Percentiles rank a stretch among this genome's conserved stretches.
Evolutionary conservation across 192 early-diverging fungal species (phyloP).

Genomic region (Coemansia sp.): DNA sequence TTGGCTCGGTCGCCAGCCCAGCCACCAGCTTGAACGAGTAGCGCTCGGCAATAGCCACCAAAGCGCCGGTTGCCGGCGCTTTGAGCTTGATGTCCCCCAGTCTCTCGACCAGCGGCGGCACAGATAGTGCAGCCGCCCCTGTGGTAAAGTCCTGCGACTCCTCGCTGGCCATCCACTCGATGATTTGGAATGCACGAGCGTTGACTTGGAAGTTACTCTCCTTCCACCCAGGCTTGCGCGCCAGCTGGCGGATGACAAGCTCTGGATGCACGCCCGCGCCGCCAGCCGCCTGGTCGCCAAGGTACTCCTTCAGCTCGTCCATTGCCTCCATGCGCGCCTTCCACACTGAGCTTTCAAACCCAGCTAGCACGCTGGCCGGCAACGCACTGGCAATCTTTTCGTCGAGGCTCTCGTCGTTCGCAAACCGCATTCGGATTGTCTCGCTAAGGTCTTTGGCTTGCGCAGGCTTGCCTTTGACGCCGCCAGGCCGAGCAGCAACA

Average conservation of each 20-base stretch:
- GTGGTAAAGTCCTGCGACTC: constrained; percentile 63
- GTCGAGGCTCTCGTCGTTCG: constrained; percentile 65
- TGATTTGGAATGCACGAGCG: constrained; percentile 67
- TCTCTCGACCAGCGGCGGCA: constrained; percentile 81
- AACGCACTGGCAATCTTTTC: constrained; percentile 62
- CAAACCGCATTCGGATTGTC: constrained; percentile 65
- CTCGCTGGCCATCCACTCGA: constrained; percentile 65
- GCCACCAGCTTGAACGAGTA: constrained; percentile 80
- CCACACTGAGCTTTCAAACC: constrained; percentile 75
- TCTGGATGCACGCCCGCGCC: constrained; percentile 68
- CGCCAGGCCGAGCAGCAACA: constrained; percentile 30
- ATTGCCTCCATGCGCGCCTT: constrained; percentile 86
- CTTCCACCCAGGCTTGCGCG: constrained; percentile 91
- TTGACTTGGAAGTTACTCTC: constrained; percentile 97
- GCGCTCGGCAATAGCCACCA: constrained; percentile 74
- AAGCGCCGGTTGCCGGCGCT: constrained; percentile 73
- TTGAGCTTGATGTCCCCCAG: constrained; percentile 95
- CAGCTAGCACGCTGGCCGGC: constrained; percentile 57
- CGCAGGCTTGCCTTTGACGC: constrained; percentile 23
- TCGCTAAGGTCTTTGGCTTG: constrained; percentile 47
- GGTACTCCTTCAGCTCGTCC: constrained; percentile 67
- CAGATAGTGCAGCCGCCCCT: constrained; percentile 67
- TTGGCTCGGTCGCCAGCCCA: constrained; percentile 69
- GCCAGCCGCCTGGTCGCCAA: constrained; percentile 55
- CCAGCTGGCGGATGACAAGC: constrained; percentile 72